phyloP scores from a whole-genome alignment of 164 flowering plant species.

The Vitis rupestris region DNA sequence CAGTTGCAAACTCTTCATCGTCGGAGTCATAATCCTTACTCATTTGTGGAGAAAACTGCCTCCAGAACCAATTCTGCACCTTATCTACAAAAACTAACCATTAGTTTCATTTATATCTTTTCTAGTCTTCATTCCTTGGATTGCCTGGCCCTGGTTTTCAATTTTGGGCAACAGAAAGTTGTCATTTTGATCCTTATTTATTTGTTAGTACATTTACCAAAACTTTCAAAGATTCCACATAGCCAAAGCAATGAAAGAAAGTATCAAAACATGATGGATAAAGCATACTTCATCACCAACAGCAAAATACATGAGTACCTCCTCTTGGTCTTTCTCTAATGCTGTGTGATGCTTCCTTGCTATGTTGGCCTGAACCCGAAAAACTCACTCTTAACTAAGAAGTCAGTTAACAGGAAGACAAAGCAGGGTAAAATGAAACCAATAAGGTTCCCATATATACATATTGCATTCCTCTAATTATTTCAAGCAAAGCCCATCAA shows the following conservation, averaged over 20 bases:
- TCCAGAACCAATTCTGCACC: slow-evolving; percentile 20
- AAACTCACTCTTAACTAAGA: slow-evolving; percentile 36
- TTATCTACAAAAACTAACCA: slow-evolving; percentile 10
- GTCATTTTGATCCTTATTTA: too few relatives aligned
- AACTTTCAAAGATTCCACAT: too few relatives aligned
- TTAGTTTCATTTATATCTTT: not conserved
- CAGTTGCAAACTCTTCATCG: slow-evolving; percentile 25
- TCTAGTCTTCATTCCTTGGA: too few relatives aligned
- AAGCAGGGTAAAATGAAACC: not conserved
- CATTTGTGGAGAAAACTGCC: slow-evolving; percentile 15
- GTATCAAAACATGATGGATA: too few relatives aligned
- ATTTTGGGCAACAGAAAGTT: too few relatives aligned
- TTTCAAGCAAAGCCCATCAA: too few relatives aligned
- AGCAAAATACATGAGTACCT: slow-evolving; percentile 14
- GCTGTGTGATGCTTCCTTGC: slow-evolving; percentile 9
- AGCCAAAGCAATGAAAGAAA: too few relatives aligned
- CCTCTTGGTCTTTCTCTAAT: slow-evolving; percentile 14
- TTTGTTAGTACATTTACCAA: too few relatives aligned
- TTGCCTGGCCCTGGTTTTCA: too few relatives aligned
- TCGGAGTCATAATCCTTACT: slow-evolving; percentile 16
- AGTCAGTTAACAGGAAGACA: not conserved
- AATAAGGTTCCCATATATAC: too few relatives aligned
- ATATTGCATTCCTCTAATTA: too few relatives aligned
- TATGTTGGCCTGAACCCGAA: slow-evolving; percentile 24
- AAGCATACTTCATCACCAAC: too few relatives aligned